Conservation (phyloP, 768 basidiomycete species). For the Kwoniella heveanensis region DNA sequence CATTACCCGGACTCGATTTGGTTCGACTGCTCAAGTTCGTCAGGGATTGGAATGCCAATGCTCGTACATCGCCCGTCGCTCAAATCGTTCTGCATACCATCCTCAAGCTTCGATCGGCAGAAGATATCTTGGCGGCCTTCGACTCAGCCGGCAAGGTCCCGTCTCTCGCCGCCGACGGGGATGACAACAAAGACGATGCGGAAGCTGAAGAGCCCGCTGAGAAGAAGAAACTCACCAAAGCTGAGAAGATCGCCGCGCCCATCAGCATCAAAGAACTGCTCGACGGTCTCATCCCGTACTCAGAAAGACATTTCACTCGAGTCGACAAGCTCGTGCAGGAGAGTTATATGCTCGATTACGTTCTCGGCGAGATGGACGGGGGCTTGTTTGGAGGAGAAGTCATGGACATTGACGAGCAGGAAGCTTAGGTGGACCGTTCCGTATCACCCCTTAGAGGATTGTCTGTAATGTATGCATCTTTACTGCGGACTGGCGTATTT, state of each 20-base stretch:
- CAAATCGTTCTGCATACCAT: conserved; percentile 81
- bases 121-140: conserved; percentile 74
- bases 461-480: neutral
- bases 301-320: conserved; percentile 83
- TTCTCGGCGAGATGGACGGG: conserved; percentile 55
- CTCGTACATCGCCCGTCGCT: conserved; percentile 80
- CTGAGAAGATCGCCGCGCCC: conserved; percentile 10
- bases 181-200: conserved; percentile 24
- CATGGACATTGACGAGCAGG: conserved; percentile 38
- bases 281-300: conserved; percentile 87
- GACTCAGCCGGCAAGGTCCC: conserved; percentile 34
- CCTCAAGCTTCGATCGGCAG: conserved; percentile 72
- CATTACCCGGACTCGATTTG: conserved; percentile 72
- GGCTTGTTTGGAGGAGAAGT: conserved; percentile 49
- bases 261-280: conserved; percentile 61
- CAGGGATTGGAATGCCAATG: conserved; percentile 92
- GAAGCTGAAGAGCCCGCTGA: conserved; percentile 29
- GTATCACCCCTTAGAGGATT: neutral
- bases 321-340: conserved; percentile 88
- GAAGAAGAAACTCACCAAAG: conserved; percentile 21
- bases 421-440: neutral
- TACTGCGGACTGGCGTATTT: too few species aligned
- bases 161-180: conserved; percentile 14
- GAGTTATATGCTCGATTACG: conserved; percentile 89
- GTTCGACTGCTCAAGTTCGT: conserved; percentile 78